Percentiles rank a stretch among this genome's conserved stretches.
Conservation (phyloP, 106 monocot genomes). For the Acorus calamus region DNA sequence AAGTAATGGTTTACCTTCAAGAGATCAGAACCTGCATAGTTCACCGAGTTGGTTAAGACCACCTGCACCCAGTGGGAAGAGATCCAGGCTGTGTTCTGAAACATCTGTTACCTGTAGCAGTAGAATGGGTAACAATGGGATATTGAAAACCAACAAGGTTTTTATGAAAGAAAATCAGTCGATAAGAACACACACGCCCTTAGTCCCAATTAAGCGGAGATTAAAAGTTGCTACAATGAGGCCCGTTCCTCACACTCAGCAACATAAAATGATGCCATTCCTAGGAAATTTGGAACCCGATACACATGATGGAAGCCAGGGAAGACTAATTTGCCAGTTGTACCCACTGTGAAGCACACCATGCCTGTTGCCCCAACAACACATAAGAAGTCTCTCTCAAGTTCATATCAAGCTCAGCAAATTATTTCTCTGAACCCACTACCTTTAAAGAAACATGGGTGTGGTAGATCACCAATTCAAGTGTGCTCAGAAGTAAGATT, state of each 20-base stretch:
- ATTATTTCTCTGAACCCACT: conserved; percentile 68
- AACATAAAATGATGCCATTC: conserved; percentile 55
- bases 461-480: conserved; percentile 54
- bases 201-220: conserved; percentile 14
- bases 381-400: conserved; percentile 49
- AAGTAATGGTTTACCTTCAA: conserved; percentile 14
- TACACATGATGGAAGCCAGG: conserved; percentile 24
- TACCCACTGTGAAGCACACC: conserved; percentile 21
- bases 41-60: conserved; percentile 39
- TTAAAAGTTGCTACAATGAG: conserved; percentile 48
- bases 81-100: conserved; percentile 17
- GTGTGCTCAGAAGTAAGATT: conserved; percentile 61
- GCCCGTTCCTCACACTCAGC: conserved; percentile 55
- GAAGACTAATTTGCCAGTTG: conserved; percentile 26
- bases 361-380: conserved; percentile 33
- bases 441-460: conserved; percentile 85
- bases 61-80: conserved; percentile 31
- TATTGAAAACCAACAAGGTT: conserved; percentile 7
- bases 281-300: conserved; percentile 17
- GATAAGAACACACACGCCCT: conserved; percentile 4
- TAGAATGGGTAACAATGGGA: conserved; percentile 18
- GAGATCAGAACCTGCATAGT: conserved; percentile 8
- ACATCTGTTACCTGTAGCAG: conserved; percentile 1
- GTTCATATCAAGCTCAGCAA: conserved; percentile 53
- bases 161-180: conserved; percentile 5